Evolutionary conservation across 176 grass and related monocot genomes (phyloP), one percentile per base, ranked within the genome.

Genomic region (Olyra latifolia): DNA sequence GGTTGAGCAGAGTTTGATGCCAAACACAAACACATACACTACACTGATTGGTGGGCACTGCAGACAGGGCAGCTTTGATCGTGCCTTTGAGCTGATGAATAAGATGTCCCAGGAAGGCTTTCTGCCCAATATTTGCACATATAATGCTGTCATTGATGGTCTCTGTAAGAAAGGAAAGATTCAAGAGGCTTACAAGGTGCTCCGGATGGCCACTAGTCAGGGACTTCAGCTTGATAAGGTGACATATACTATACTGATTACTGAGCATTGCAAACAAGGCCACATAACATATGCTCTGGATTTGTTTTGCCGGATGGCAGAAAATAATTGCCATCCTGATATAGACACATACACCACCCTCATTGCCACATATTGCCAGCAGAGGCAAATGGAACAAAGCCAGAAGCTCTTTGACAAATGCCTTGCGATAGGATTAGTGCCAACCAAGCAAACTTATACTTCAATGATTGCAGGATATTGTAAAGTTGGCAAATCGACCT

Each of bases 381-480:
- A 91, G 75, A 82, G 70, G 43, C 89, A 84, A 62, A 87, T 98
- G 92, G 83, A 89, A 71, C 88, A 91, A 76, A 91, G 86, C 53
- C 83, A 93, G 76, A 90, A 67, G 53, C 60, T 95, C 5, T 95
- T 98, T 89, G 88, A 93, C 50, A 93, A 89, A 71, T 95, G 92
- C 49, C 77, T 95, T 55, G 28, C 17, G 8, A 42, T 86, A 80
- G 83, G 85, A 46, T 79, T 95, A 61, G 61, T 93, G 74, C 95
- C 92, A 14, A 95, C 90, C 14, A 95, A 89, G 15, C 77, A 91
- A 87, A 98, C 92, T 7, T 95, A 93, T 74, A 98, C 95, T 10
- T 87, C 95, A 22, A 90, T 98, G 88, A 95, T 98, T 74, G 81
- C 92, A 70, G 95, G 95, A 20, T 95, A 98, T 47, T 95, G 92